These are phyloP conservation scores for Avena sativa DNA, from an alignment of 176 grass and related monocot species.

Conservation along the genomic window DNA sequence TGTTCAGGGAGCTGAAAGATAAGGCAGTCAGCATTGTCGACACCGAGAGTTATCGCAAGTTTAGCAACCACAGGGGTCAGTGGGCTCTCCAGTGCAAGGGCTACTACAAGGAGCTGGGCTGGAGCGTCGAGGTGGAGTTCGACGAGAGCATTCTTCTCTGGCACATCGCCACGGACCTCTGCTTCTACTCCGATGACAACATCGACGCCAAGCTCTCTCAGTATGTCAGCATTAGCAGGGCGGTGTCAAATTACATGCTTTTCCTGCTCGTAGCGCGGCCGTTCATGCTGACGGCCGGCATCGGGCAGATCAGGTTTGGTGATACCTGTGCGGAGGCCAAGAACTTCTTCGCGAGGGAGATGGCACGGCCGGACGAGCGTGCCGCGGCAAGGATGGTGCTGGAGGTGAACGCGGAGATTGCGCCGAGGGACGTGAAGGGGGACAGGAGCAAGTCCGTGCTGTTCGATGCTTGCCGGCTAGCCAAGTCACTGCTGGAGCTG, in stretches of 20 bases:
- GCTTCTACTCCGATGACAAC: constrained; percentile 21
- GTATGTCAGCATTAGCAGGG: constrained; percentile 19
- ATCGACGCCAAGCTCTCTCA: background rate
- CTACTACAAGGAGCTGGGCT: constrained; percentile 53
- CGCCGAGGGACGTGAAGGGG: constrained; percentile 56
- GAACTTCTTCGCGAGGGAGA: constrained; percentile 48
- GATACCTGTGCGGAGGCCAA: constrained; percentile 63
- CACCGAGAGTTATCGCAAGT: constrained; percentile 47
- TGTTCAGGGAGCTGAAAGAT: constrained; percentile 54
- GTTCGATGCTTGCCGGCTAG: constrained; percentile 60
- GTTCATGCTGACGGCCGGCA: constrained; percentile 56
- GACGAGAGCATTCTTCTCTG: constrained; percentile 54
- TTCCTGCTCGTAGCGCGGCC: constrained; percentile 55
- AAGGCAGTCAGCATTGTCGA: constrained; percentile 47
- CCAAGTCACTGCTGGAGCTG: constrained; percentile 40
- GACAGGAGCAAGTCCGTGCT: constrained; percentile 65
- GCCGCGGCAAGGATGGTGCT: constrained; percentile 38
- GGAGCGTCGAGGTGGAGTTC: constrained; percentile 53
- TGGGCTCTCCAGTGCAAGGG: constrained; percentile 56
- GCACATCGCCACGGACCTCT: constrained; percentile 61
- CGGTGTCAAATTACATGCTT: constrained; percentile 56
- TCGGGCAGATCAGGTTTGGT: constrained; percentile 58
- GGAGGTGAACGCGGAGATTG: constrained; percentile 53
- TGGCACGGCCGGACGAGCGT: background rate
- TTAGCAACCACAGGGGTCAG: constrained; percentile 48